Conservation (phyloP, 345 rosid species). For the Eucalyptus polybractea region DNA sequence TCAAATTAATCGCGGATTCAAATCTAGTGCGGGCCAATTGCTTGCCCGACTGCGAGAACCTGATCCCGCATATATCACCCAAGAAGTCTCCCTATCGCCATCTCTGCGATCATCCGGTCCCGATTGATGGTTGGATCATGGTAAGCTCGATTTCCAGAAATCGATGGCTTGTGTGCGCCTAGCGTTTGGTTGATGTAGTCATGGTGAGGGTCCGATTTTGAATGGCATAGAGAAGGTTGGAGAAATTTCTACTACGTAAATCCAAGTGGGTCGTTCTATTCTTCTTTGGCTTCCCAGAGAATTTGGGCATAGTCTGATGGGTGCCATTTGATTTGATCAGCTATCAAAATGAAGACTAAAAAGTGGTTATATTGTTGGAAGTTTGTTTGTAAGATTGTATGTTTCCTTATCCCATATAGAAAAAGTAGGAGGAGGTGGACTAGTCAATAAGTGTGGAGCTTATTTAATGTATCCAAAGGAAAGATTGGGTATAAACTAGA, state of each 20-base stretch:
- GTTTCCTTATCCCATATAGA: too few relatives aligned
- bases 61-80: background rate
- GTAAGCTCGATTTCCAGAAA: background rate
- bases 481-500: fast-evolving
- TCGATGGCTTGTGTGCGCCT: background rate
- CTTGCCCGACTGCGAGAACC: background rate
- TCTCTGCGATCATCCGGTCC: background rate
- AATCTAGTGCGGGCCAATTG: background rate
- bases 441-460: too few relatives aligned
- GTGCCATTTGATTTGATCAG: background rate
- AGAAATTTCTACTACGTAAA: background rate
- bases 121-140: background rate
- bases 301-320: background rate
- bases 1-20: background rate
- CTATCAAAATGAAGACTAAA: background rate
- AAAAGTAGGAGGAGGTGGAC: too few relatives aligned
- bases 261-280: background rate
- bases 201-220: background rate
- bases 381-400: too few relatives aligned
- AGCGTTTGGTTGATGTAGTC: background rate
- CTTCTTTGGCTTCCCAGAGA: background rate
- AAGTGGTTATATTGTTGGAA: background rate
- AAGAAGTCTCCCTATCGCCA: background rate
- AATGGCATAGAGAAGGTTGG: background rate
- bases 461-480: too few relatives aligned